Evolutionary conservation across 1,284 basidiomycete species (phyloP).

Genomic region (Tilletia walkeri): DNA sequence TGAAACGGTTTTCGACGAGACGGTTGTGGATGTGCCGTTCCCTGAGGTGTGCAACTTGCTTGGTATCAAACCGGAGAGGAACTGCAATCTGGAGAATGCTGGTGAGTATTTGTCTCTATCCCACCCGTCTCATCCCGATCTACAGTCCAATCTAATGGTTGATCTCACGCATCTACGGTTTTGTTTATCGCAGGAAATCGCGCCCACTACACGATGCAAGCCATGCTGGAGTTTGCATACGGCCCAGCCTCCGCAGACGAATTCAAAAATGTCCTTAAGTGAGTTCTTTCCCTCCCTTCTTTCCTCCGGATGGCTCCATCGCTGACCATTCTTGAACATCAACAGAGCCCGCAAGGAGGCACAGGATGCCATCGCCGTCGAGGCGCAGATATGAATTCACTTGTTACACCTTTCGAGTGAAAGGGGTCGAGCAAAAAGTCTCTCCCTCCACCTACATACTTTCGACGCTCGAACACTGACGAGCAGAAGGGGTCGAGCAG

Average conservation of each 20-base stretch:
- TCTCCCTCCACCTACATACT: no score
- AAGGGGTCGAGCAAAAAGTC: no score
- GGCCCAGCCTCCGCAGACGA: not conserved
- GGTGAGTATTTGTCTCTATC: not conserved
- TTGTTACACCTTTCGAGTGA: no score
- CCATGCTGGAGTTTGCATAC: conserved; percentile 1
- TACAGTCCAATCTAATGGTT: not conserved
- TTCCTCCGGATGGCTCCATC: no score
- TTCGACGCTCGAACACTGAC: no score
- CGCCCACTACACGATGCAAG: not conserved
- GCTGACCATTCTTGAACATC: not conserved
- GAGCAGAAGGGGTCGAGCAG: no score
- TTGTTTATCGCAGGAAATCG: not conserved
- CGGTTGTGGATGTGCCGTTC: not conserved
- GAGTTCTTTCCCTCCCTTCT: not conserved
- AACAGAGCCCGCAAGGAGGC: conserved; percentile 4
- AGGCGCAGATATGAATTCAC: not conserved
- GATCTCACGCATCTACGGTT: not conserved
- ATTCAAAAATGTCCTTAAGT: not conserved
- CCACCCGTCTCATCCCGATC: no score
- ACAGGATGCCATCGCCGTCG: not conserved
- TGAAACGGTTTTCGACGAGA: not conserved
- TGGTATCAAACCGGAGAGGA: not conserved
- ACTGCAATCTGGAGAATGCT: not conserved
- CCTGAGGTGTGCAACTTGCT: not conserved